These are phyloP conservation scores for Cadophora sp. DNA, from an alignment of 2,329 filamentous ascomycete species.

Conservation along the genomic window DNA sequence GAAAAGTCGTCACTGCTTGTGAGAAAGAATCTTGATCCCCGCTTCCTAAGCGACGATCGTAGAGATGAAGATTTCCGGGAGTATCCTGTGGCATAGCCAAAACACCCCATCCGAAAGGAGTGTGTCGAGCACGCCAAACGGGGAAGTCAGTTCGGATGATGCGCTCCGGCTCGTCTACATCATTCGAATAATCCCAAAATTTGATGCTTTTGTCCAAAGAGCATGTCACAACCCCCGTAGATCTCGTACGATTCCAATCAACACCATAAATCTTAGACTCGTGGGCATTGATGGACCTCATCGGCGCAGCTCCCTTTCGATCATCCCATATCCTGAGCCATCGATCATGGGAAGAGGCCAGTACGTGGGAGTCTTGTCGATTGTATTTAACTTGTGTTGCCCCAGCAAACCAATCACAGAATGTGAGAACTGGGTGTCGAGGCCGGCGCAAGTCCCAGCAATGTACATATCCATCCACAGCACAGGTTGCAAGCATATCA, in stretches of 20 bases:
- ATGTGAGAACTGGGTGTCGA: slow-evolving; percentile 75
- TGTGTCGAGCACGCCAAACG: slow-evolving; percentile 89
- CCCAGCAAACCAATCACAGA: slow-evolving; percentile 92
- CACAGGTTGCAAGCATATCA: slow-evolving; percentile 87
- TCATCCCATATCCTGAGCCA: slow-evolving; percentile 92
- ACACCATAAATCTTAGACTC: slow-evolving; percentile 94
- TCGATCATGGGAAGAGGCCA: slow-evolving; percentile 90
- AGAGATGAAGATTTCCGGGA: slow-evolving; percentile 84
- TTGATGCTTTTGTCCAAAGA: slow-evolving; percentile 93
- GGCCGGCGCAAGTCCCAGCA: slow-evolving; percentile 87
- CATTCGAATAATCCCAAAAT: slow-evolving; percentile 81
- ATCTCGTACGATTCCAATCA: slow-evolving; percentile 86
- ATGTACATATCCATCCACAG: slow-evolving; percentile 91
- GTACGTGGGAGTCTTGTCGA: slow-evolving; percentile 81
- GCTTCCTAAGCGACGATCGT: slow-evolving; percentile 65
- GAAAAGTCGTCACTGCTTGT: slow-evolving; percentile 63
- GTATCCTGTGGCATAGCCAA: slow-evolving; percentile 92
- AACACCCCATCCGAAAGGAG: slow-evolving; percentile 85
- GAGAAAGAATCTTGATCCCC: slow-evolving; percentile 53
- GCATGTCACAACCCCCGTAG: slow-evolving; percentile 80
- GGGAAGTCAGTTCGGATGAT: slow-evolving; percentile 85
- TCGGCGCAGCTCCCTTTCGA: slow-evolving; percentile 76
- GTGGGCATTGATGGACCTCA: slow-evolving; percentile 87
- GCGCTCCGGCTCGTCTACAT: slow-evolving; percentile 71
- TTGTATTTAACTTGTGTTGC: slow-evolving; percentile 97